Base-by-base conservation (phyloP, 495 filamentous ascomycete species). In the Parachaetomium inaequale region DNA sequence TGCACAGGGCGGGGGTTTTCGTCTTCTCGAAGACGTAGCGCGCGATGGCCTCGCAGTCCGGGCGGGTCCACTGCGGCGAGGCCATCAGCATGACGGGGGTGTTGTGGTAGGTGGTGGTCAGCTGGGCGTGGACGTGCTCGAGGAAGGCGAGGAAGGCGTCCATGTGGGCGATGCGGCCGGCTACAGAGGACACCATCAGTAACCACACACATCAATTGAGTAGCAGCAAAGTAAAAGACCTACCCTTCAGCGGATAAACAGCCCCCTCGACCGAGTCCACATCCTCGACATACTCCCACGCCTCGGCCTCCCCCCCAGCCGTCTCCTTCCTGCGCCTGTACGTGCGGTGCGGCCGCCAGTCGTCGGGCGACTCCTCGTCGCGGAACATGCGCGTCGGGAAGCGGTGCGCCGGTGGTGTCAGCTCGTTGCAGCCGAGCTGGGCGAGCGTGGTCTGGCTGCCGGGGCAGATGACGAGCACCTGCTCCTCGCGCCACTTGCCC, bases 1-100 rank as follows among this genome's bases (percentile, higher is more conserved):
- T 74, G 56, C 85, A 89, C 55, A 98, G 88, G 0, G 88, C 92
- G 0, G 94, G 94, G 1, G 88, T 91, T 78, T 94, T 96, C 72
- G 96, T 96, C 75, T 92, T 92, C 74, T 98, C 94, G 66, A 98
- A 98, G 64, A 97, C 83, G 76, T 96, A 98, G 59, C 91, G 89
- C 5, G 92, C 88, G 40, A 98, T 83, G 12, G 78, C 78, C 74
- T 96, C 92, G 68, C 87, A 86, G 72, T 96, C 90, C 51, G 86
- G 84, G 6, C 85, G 81, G 11, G 90, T 90, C 90, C 95, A 98
- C 50, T 85, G 84, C 0, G 94, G 94, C 52, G 94, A 87, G 15
- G 87, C 76, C 69, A 98, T 87, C 58, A 98, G 81, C 64, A 98
- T 78, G 66, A 98, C 90, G 2, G 94, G 92, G 0, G 93, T 97